phyloP scores from a whole-genome alignment of 1,284 basidiomycete species.

The Sporisorium reilianum region DNA sequence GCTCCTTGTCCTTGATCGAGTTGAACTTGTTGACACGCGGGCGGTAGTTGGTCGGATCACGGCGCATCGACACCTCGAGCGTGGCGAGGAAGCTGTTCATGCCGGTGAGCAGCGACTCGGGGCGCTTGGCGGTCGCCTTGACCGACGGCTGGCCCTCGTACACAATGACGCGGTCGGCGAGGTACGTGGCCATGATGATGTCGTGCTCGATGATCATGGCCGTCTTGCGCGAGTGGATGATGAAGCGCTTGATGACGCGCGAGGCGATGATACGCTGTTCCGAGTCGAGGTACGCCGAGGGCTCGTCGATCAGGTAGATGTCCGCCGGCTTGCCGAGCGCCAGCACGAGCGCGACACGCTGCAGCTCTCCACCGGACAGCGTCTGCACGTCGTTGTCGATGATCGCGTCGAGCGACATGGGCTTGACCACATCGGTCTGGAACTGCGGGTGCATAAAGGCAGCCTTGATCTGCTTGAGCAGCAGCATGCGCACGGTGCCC shows the following conservation, averaged over 20 bases:
- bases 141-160: slow-evolving; percentile 68
- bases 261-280: slow-evolving; percentile 69
- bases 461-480: slow-evolving; percentile 69
- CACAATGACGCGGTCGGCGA: slow-evolving; percentile 67
- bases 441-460: slow-evolving; percentile 69
- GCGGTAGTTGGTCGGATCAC: slow-evolving; percentile 68
- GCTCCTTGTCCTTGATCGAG: slow-evolving; percentile 69
- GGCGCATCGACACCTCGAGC: slow-evolving; percentile 67
- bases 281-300: slow-evolving; percentile 68
- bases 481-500: slow-evolving; percentile 68
- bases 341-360: slow-evolving; percentile 67
- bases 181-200: slow-evolving; percentile 68
- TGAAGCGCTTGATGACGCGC: slow-evolving; percentile 69
- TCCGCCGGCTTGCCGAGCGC: slow-evolving; percentile 69
- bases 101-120: slow-evolving; percentile 66
- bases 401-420: slow-evolving; percentile 67
- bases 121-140: slow-evolving; percentile 63
- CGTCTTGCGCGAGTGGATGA: slow-evolving; percentile 69
- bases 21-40: slow-evolving; percentile 69
- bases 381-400: slow-evolving; percentile 70
- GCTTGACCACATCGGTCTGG: slow-evolving; percentile 70
- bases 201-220: slow-evolving; percentile 70
- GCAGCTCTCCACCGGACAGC: slow-evolving; percentile 68
- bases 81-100: slow-evolving; percentile 69
- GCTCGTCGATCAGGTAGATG: slow-evolving; percentile 69